Percentiles rank a stretch among this genome's conserved stretches.
phyloP scores from a whole-genome alignment of 441 rosid genomes.

The Cnidoscolus chayamansa region DNA sequence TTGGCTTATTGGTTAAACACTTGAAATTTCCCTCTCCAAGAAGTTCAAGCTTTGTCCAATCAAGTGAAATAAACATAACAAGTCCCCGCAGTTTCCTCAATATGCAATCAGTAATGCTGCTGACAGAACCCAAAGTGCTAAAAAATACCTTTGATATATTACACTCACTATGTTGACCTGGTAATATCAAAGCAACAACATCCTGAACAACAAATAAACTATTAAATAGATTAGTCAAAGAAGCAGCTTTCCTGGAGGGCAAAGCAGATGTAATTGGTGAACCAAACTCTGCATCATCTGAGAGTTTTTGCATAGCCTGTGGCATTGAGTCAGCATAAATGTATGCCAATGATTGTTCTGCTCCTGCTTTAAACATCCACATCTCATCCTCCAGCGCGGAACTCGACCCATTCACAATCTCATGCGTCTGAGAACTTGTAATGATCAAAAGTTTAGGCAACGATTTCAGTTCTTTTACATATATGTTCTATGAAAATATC shows the following conservation, averaged over 20 bases:
- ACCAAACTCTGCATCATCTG: constrained; percentile 43
- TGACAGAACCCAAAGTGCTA: constrained; percentile 63
- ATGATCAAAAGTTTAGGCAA: constrained; percentile 28
- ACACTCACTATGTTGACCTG: constrained; percentile 40
- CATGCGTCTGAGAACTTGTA: constrained; percentile 53
- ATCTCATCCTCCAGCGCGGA: constrained; percentile 40
- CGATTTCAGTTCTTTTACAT: neutral
- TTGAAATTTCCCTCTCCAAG: constrained; percentile 53
- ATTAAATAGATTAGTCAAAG: constrained; percentile 39
- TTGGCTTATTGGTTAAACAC: constrained; percentile 47
- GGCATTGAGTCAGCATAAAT: constrained; percentile 32
- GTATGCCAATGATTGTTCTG: constrained; percentile 36
- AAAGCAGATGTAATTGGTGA: constrained; percentile 27
- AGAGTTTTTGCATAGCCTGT: constrained; percentile 21
- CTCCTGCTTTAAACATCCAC: constrained; percentile 54
- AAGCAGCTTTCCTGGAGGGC: constrained; percentile 32
- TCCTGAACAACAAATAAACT: constrained; percentile 62
- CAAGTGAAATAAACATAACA: constrained; percentile 67
- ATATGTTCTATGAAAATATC: neutral
- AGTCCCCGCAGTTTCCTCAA: constrained; percentile 72
- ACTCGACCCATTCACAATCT: constrained; percentile 62
- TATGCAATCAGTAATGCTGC: constrained; percentile 65
- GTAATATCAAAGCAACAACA: constrained; percentile 39
- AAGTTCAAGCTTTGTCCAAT: constrained; percentile 78
- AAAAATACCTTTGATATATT: constrained; percentile 49